Conservation (phyloP, 169 alveolate genomes). For the Plasmodium gallinaceum region DNA sequence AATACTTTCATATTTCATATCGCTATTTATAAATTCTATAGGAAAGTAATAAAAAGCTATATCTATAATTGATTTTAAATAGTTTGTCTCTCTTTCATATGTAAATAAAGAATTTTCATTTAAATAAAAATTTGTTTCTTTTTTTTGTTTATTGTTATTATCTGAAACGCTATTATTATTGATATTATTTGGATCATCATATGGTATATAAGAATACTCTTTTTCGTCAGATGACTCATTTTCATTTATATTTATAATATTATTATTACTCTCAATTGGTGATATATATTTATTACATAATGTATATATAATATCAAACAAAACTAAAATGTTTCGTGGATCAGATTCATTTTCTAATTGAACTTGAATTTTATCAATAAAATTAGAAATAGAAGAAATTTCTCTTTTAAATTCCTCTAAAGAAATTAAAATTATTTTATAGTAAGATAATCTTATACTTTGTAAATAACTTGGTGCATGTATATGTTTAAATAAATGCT, state of each 20-base stretch:
- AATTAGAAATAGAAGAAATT: slow-evolving; percentile 25
- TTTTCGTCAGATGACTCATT: neutral
- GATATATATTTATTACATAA: slow-evolving; percentile 43
- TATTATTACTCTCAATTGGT: neutral
- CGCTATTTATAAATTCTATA: slow-evolving; percentile 35
- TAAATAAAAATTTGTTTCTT: neutral
- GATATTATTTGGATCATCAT: neutral
- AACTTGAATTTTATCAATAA: slow-evolving; percentile 57
- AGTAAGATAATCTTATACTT: slow-evolving; percentile 29
- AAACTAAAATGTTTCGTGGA: slow-evolving; percentile 41
- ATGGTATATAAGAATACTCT: neutral
- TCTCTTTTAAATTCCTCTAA: slow-evolving; percentile 29
- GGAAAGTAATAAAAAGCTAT: slow-evolving; percentile 67
- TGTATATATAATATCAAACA: slow-evolving; percentile 42
- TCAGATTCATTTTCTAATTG: slow-evolving; percentile 68
- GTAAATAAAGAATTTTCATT: slow-evolving; percentile 19
- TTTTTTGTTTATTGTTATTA: neutral
- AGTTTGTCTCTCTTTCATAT: slow-evolving; percentile 24
- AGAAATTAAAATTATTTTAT: slow-evolving; percentile 43
- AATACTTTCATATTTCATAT: slow-evolving; percentile 31
- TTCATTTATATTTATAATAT: neutral
- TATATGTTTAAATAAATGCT: slow-evolving; percentile 37
- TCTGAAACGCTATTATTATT: neutral
- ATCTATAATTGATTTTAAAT: slow-evolving; percentile 43
- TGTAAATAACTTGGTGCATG: slow-evolving; percentile 70